phyloP scores from a whole-genome alignment of 2,329 filamentous ascomycete species.

The Colletotrichum sp. region DNA sequence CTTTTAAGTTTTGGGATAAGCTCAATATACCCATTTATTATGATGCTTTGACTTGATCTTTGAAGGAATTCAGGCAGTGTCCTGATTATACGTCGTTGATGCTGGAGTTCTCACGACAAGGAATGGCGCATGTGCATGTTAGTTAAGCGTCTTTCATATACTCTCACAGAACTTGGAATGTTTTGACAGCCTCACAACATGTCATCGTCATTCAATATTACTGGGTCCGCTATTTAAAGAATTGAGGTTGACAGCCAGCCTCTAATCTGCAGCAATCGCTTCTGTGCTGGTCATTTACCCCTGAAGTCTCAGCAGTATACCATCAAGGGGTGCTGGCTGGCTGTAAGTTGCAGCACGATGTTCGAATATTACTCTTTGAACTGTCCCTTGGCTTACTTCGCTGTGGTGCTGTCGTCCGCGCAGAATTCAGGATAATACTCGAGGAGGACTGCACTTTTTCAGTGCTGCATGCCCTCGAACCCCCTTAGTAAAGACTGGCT shows the following conservation, averaged over 20 bases:
- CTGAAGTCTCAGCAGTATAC: fast-evolving
- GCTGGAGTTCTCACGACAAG: background rate
- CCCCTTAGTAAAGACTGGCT: too few relatives aligned
- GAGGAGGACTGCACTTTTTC: too few relatives aligned
- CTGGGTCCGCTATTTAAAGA: background rate
- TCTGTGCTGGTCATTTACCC: background rate
- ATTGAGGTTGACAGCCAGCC: background rate
- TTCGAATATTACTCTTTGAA: background rate
- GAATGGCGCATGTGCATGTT: background rate
- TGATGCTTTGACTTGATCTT: background rate
- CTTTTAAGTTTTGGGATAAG: background rate
- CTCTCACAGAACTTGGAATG: fast-evolving
- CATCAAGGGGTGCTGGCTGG: background rate
- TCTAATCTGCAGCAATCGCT: background rate
- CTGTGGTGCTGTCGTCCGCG: background rate
- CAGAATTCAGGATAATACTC: background rate
- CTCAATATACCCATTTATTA: background rate
- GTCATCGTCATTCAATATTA: too few relatives aligned
- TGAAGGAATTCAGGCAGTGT: background rate
- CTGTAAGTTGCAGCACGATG: background rate
- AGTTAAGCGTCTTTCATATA: background rate
- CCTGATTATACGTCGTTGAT: background rate
- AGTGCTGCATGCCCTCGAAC: too few relatives aligned
- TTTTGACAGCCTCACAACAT: background rate
- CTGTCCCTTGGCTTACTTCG: background rate